Percentiles rank a stretch among this genome's conserved stretches.
Evolutionary conservation across 2,329 filamentous ascomycete species (phyloP).

Genomic region (Ilyonectria destructans): DNA sequence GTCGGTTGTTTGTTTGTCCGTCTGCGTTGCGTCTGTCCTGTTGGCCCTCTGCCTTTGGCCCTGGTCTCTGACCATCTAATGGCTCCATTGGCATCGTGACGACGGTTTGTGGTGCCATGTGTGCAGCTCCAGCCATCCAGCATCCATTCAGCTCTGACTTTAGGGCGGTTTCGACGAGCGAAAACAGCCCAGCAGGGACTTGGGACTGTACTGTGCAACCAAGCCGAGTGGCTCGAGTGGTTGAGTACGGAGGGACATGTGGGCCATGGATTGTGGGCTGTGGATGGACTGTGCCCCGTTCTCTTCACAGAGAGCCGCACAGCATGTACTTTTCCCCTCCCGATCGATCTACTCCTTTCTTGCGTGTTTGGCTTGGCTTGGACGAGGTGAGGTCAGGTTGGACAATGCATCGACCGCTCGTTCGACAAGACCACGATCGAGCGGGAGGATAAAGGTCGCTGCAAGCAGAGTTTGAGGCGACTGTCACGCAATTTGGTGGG

Average conservation of each 20-base stretch:
- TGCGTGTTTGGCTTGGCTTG: background rate
- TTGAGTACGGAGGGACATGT: background rate
- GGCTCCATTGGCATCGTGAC: constrained; percentile 34
- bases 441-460: constrained; percentile 3
- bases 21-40: background rate
- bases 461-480: constrained; percentile 7
- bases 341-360: constrained; percentile 3
- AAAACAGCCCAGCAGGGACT: constrained; percentile 1
- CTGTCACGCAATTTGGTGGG: constrained; percentile 22
- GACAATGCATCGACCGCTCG: background rate
- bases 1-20: background rate
- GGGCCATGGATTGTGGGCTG: background rate
- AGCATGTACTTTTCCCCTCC: background rate
- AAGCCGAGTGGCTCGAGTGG: constrained; percentile 4
- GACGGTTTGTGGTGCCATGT: constrained; percentile 39
- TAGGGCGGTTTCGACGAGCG: background rate
- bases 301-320: background rate
- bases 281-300: background rate
- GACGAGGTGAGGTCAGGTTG: background rate
- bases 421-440: background rate
- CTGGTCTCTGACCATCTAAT: constrained; percentile 15
- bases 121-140: constrained; percentile 16
- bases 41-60: background rate
- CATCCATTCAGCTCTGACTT: constrained; percentile 24
- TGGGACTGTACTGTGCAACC: constrained; percentile 5